A percentile compares a stretch with the other conserved stretches of the same genome.
These are phyloP conservation scores for Lactarius quietus DNA, from an alignment of 768 basidiomycete species.

Conservation along the genomic window DNA sequence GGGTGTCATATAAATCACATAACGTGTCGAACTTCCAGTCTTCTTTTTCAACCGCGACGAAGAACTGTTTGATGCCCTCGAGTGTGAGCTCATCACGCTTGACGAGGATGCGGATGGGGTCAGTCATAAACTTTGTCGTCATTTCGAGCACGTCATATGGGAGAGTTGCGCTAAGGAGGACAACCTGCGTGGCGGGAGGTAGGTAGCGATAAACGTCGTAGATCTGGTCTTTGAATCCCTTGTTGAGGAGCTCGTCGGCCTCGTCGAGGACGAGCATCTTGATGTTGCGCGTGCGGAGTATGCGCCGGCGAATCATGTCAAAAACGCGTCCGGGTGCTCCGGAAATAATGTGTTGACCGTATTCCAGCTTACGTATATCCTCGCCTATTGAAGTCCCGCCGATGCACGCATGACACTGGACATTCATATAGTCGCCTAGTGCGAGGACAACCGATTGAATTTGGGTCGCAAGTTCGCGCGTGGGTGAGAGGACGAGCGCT, in stretches of 20 bases:
- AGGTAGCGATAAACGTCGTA: slow-evolving; percentile 98
- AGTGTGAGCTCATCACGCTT: slow-evolving; percentile 99
- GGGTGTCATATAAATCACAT: slow-evolving; percentile 95
- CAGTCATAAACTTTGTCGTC: slow-evolving; percentile 99
- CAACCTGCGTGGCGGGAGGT: slow-evolving; percentile 95
- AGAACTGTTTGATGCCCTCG: slow-evolving; percentile 95
- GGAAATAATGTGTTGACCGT: slow-evolving; percentile 95
- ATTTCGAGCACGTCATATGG: slow-evolving; percentile 98
- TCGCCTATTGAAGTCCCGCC: slow-evolving; percentile 97
- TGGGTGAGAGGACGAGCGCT: slow-evolving; percentile 93
- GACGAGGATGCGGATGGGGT: slow-evolving; percentile 96
- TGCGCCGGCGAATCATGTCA: slow-evolving; percentile 96
- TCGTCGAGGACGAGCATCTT: slow-evolving; percentile 96
- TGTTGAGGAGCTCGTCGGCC: slow-evolving; percentile 94
- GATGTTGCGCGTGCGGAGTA: slow-evolving; percentile 92
- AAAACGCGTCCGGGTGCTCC: slow-evolving; percentile 98
- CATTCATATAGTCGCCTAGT: slow-evolving; percentile 98
- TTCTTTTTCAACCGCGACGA: slow-evolving; percentile 98
- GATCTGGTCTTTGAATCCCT: slow-evolving; percentile 99
- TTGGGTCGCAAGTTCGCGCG: slow-evolving; percentile 98
- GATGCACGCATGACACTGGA: slow-evolving; percentile 98
- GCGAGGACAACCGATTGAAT: slow-evolving; percentile 97
- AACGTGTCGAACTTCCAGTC: slow-evolving; percentile 99
- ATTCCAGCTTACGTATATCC: slow-evolving; percentile 95
- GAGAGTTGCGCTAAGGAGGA: slow-evolving; percentile 91